These are phyloP conservation scores for Quillaja saponaria DNA, from an alignment of 306 rosid genomes.

Conservation along the genomic window DNA sequence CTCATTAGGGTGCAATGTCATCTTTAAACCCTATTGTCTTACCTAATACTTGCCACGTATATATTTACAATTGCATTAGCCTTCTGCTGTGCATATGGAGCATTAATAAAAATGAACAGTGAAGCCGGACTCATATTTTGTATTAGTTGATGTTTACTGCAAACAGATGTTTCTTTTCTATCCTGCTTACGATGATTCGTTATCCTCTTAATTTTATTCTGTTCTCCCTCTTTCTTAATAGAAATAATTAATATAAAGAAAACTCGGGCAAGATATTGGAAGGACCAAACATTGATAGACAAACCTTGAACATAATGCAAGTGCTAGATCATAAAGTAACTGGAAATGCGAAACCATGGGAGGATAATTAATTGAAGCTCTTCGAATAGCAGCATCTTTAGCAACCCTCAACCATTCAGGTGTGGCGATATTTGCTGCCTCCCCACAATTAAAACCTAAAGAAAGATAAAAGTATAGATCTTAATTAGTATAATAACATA, in stretches of 20 bases:
- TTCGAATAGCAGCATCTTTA: constrained; percentile 94
- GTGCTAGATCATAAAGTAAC: constrained; percentile 96
- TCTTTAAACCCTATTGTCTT: constrained; percentile 12
- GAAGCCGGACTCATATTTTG: neutral
- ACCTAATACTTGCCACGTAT: neutral
- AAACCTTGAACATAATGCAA: constrained; percentile 87
- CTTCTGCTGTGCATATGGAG: constrained; percentile 1
- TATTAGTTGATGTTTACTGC: too few relatives aligned
- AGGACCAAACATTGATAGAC: constrained; percentile 34
- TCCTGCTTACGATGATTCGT: too few relatives aligned
- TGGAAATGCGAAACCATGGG: constrained; percentile 99
- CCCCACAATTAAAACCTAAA: constrained; percentile 94
- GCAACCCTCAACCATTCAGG: constrained; percentile 99
- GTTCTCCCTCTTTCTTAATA: too few relatives aligned
- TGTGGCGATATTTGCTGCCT: constrained; percentile 98
- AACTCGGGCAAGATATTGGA: constrained; percentile 11
- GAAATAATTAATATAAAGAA: constrained; percentile 6
- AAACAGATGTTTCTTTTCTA: too few relatives aligned
- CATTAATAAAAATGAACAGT: neutral
- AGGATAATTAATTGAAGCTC: constrained; percentile 95
- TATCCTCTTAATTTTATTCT: too few relatives aligned
- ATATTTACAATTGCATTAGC: constrained; percentile 9
- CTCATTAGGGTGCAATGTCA: neutral
- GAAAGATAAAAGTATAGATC: constrained; percentile 31
- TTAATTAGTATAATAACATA: constrained; percentile 16